These are phyloP conservation scores for Begonia fuchsioides DNA, from an alignment of 306 rosid species.

Conservation along the genomic window DNA sequence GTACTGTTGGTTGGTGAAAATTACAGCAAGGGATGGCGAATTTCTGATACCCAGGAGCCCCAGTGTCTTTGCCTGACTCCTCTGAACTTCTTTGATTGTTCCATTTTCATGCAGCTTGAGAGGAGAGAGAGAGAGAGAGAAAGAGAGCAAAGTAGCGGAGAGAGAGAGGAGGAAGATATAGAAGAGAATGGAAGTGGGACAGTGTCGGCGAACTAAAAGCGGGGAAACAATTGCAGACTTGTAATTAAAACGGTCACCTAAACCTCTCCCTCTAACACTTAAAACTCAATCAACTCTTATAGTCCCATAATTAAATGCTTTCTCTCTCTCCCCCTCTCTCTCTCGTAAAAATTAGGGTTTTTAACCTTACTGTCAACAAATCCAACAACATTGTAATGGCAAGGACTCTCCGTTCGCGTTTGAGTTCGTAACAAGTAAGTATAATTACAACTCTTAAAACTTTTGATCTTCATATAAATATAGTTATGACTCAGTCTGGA, in stretches of 20 bases:
- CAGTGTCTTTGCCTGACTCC: conserved; percentile 44
- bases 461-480: background rate
- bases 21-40: conserved; percentile 42
- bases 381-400: background rate
- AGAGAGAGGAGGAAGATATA: no score
- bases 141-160: conserved; percentile 2
- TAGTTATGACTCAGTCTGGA: no score
- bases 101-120: conserved; percentile 8
- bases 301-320: background rate
- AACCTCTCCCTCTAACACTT: background rate
- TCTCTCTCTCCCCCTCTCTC: conserved; percentile 8
- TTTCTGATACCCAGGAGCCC: conserved; percentile 52
- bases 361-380: conserved; percentile 1
- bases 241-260: background rate
- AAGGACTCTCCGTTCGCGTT: background rate
- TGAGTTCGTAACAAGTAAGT: background rate
- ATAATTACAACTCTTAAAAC: background rate
- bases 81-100: conserved; percentile 34
- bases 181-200: background rate
- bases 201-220: no score
- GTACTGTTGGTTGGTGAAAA: background rate
- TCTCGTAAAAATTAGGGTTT: no score
- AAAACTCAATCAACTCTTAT: no score
- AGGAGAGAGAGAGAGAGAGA: background rate
- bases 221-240: background rate